phyloP scores from a whole-genome alignment of 2,329 filamentous ascomycete species.

The Pseudogymnoascus sp. region DNA sequence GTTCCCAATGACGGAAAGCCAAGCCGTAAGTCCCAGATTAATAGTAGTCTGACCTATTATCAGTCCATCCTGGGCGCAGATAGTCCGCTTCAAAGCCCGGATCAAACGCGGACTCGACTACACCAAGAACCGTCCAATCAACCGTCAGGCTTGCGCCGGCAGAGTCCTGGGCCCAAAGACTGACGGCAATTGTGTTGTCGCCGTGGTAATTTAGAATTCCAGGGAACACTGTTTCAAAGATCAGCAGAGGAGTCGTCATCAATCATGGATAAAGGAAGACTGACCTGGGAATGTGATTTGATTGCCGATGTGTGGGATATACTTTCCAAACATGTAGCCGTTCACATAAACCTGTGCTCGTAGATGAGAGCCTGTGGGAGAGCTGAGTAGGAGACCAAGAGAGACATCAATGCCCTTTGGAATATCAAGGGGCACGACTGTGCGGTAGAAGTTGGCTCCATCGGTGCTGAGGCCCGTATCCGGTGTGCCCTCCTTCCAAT shows the following conservation, averaged over 20 bases:
- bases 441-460: conserved; percentile 49
- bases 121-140: conserved; percentile 45
- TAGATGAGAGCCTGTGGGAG: conserved; percentile 36
- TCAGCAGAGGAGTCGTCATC: neutral
- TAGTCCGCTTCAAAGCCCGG: conserved; percentile 40
- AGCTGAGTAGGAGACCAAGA: conserved; percentile 45
- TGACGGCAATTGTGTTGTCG: conserved; percentile 48
- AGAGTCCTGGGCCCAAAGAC: conserved; percentile 44
- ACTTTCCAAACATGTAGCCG: conserved; percentile 56
- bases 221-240: conserved; percentile 38
- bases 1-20: neutral
- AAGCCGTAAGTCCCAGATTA: neutral
- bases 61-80: conserved; percentile 44
- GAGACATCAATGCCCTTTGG: conserved; percentile 46
- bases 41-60: conserved; percentile 14
- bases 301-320: conserved; percentile 51
- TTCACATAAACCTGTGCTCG: conserved; percentile 55
- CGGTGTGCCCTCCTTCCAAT: conserved; percentile 32
- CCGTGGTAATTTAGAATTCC: conserved; percentile 51
- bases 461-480: conserved; percentile 38
- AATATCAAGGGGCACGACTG: conserved; percentile 41
- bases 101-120: conserved; percentile 44
- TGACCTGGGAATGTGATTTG: conserved; percentile 46
- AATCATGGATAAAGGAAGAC: neutral
- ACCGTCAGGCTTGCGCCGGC: conserved; percentile 25